A percentile compares a stretch with the other conserved stretches of the same genome.
These are phyloP conservation scores for Polytrichum formosum DNA, from an alignment of 225 moss, liverwort and hornwort species.

Conservation along the genomic window DNA sequence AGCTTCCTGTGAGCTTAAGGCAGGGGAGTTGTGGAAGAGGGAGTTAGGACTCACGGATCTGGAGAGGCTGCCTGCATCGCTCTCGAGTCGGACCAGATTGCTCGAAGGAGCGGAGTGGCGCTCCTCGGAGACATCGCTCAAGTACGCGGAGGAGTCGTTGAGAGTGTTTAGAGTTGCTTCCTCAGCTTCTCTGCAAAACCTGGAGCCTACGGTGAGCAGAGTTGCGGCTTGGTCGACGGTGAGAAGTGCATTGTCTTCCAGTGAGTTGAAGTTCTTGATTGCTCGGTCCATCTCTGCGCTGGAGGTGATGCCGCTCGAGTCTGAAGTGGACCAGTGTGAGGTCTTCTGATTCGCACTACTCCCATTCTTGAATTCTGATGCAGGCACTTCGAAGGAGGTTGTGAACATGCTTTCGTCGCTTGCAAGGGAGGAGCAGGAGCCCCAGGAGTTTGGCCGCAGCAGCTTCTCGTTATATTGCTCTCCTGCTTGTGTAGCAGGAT, in stretches of 20 bases:
- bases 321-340: not conserved
- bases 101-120: not conserved
- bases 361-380: not conserved
- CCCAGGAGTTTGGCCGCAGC: slow-evolving; percentile 4
- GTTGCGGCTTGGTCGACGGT: not conserved
- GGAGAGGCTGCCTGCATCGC: slow-evolving; percentile 1
- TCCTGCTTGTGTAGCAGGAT: not conserved
- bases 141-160: not conserved
- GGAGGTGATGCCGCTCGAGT: not conserved
- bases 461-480: not conserved
- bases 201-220: not conserved
- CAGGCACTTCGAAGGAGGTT: slow-evolving; percentile 5
- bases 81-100: not conserved
- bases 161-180: not conserved
- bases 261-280: not conserved
- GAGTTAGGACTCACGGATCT: not conserved
- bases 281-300: slow-evolving; percentile 7
- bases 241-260: not conserved
- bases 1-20: slow-evolving; percentile 17
- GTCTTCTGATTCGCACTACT: not conserved
- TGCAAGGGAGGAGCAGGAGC: slow-evolving; percentile 2
- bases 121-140: slow-evolving; percentile 3
- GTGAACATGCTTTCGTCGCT: slow-evolving; percentile 14
- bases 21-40: not conserved
- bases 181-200: not conserved